Base-by-base conservation (phyloP, 208 protist genomes). In the Crithidia fasciculata region DNA sequence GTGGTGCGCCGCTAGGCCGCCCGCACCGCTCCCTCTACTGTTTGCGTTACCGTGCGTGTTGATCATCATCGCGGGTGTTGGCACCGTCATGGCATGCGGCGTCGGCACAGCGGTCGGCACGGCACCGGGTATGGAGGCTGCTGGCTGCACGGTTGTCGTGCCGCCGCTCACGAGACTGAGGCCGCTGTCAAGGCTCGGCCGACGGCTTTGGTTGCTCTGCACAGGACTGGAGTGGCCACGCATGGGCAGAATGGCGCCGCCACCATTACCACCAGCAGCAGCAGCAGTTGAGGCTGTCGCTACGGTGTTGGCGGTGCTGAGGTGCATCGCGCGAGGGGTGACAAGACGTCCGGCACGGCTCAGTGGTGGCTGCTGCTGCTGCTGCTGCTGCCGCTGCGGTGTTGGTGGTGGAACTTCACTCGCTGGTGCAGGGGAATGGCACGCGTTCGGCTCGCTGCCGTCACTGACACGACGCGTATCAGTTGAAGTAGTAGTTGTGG, bases 201-300 rank as follows among this genome's bases (percentile, higher is more conserved):
- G 36, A 2, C 62, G 28, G 49, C 62, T 28, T 19, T 55, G 62
- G 5, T 36, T 44, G 15, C 36, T 4, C 49, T 45, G 62, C 62
- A 68, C 49, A 4, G 62, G 49, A 39, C 62, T 68, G 37, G 62
- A 68, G 36, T 37, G 62, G 8, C 62, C 49, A 45, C 49, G 62
- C 37, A 49, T 36, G 5, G 62, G 18, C 8, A 54, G 19, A 28
- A 57, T 49, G 10, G 36, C 62, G 16, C 8, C 37, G 4, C 36
- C 28, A 3, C 47, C 52, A 15, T 0, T 16, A n/a, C n/a, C n/a
- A n/a, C n/a, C n/a, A 28, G 28, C 28, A 28, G 8, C 40, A 19
- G 50, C 50, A 7, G 50, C 50, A 18, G 50, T 18, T 55, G 16
- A 15, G 6, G 16, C n/a, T 55, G 50, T 19, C 40, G 19, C n/a